phyloP scores from a whole-genome alignment of 352 stramenopile genomes.

The Aphanomyces stellatus region DNA sequence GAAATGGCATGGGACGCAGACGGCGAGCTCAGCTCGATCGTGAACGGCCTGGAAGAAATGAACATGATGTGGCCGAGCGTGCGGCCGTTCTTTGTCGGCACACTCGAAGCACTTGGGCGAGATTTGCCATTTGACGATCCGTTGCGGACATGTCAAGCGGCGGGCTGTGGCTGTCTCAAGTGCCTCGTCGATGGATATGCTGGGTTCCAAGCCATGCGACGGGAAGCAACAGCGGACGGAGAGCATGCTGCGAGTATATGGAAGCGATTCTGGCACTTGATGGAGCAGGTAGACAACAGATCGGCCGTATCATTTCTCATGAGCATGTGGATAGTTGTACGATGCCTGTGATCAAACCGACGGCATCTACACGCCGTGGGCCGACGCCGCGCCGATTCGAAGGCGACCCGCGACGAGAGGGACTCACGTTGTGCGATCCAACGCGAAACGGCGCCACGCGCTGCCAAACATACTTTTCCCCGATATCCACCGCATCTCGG shows the following conservation, averaged over 20 bases:
- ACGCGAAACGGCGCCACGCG: slow-evolving; percentile 34
- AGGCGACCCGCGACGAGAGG: slow-evolving; percentile 36
- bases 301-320: background rate
- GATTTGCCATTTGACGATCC: slow-evolving; percentile 45
- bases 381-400: slow-evolving; percentile 22
- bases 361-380: slow-evolving; percentile 23
- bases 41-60: slow-evolving; percentile 55
- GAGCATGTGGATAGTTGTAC: slow-evolving; percentile 26
- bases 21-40: slow-evolving; percentile 51
- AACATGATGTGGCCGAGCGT: slow-evolving; percentile 50
- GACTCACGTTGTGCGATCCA: slow-evolving; percentile 28
- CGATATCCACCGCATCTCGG: slow-evolving; percentile 43
- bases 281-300: slow-evolving; percentile 35
- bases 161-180: slow-evolving; percentile 71
- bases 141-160: slow-evolving; percentile 53
- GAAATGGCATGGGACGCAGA: slow-evolving; percentile 59
- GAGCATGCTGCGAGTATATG: slow-evolving; percentile 38
- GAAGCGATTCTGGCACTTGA: slow-evolving; percentile 75
- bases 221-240: slow-evolving; percentile 23
- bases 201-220: slow-evolving; percentile 67
- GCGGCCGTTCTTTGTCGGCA: slow-evolving; percentile 57
- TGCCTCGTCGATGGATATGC: slow-evolving; percentile 75
- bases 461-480: slow-evolving; percentile 64
- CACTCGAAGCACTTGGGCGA: slow-evolving; percentile 44
- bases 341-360: slow-evolving; percentile 57